Conservation (phyloP, 2,329 filamentous ascomycete species). For the Ophiostoma populinum region DNA sequence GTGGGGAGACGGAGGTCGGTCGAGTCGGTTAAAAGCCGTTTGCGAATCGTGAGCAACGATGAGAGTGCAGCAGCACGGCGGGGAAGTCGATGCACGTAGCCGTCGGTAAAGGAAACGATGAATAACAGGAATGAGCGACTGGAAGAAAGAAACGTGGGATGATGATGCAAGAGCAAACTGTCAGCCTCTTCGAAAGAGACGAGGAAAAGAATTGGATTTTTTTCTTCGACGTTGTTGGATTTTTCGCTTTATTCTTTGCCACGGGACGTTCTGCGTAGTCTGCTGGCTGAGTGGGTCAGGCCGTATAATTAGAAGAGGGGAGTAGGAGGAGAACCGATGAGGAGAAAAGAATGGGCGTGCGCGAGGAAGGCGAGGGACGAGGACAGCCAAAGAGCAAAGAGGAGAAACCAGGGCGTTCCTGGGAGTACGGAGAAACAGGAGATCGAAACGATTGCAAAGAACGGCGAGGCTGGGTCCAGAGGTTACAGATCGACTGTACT, state of each 20-base stretch:
- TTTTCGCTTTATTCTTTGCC: constrained; percentile 6
- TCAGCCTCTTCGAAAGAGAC: constrained; percentile 1
- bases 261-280: constrained; percentile 7
- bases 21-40: too few species aligned
- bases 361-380: background rate
- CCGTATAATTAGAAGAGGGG: constrained; percentile 8
- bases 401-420: background rate
- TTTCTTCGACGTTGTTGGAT: background rate
- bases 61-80: background rate
- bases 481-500: too few species aligned
- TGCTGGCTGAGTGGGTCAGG: constrained; percentile 9
- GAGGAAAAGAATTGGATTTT: constrained; percentile 3
- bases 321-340: constrained; percentile 1
- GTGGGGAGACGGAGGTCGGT: background rate
- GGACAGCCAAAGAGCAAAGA: background rate
- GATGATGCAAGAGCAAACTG: constrained; percentile 3
- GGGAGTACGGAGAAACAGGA: too few species aligned
- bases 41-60: too few species aligned
- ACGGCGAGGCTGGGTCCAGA: too few species aligned
- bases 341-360: background rate
- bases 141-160: constrained; percentile 1
- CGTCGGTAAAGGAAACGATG: constrained; percentile 1
- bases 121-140: constrained; percentile 6
- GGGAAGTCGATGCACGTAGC: background rate
- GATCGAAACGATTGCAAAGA: too few species aligned